These are phyloP conservation scores for Blastocystis sp. DNA, from an alignment of 352 stramenopile genomes.

Conservation along the genomic window DNA sequence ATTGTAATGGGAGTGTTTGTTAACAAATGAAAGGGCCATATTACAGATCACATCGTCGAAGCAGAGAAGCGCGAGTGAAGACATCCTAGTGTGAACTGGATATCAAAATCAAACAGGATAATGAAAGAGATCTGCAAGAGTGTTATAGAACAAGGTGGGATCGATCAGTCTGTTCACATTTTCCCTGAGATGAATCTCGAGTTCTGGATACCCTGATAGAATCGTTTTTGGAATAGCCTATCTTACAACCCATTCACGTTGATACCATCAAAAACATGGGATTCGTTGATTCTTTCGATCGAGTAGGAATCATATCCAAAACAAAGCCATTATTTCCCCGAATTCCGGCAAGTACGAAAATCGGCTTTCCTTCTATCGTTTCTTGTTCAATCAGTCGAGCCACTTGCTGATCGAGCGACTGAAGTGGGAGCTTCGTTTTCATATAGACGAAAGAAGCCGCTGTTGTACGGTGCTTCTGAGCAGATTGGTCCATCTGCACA, in stretches of 20 bases:
- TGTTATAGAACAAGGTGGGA: not conserved
- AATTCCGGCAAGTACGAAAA: not conserved
- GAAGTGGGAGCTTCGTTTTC: not conserved
- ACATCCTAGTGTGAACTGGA: not conserved
- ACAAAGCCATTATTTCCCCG: not conserved
- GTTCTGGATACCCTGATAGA: not conserved
- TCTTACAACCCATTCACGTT: not conserved
- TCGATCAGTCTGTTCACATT: not conserved
- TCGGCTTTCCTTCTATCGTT: not conserved
- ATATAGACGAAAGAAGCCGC: not conserved
- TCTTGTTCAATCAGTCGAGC: not conserved
- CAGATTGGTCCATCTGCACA: not conserved
- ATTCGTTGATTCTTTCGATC: not conserved
- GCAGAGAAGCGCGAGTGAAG: not conserved
- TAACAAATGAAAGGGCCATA: no score
- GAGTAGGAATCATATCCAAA: not conserved
- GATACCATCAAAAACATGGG: conserved; percentile 15
- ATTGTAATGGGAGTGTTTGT: not conserved
- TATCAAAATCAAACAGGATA: not conserved
- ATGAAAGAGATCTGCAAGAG: not conserved
- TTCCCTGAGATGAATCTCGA: not conserved
- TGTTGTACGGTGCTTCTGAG: not conserved
- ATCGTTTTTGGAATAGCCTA: not conserved
- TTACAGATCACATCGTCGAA: not conserved
- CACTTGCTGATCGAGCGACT: not conserved